Evolutionary conservation across 1,139 yeast genomes (phyloP).

Genomic region (Nakaseomyces bracarensis): DNA sequence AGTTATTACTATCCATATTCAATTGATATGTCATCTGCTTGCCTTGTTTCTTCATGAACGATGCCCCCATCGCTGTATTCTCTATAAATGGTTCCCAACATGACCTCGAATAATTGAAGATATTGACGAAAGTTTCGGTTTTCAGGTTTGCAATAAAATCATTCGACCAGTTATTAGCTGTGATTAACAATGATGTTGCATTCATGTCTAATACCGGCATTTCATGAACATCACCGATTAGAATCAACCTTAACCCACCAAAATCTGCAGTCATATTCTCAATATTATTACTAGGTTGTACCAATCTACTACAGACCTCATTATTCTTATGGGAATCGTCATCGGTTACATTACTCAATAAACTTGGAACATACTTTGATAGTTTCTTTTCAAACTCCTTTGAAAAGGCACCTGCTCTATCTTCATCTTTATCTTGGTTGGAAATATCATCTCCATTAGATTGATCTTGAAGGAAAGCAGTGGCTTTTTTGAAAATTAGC

Average conservation of each 20-base stretch:
- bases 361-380: slow-evolving; percentile 60
- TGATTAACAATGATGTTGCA: slow-evolving; percentile 61
- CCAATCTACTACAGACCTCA: slow-evolving; percentile 18
- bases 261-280: slow-evolving; percentile 65
- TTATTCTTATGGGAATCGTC: slow-evolving; percentile 12
- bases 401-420: slow-evolving; percentile 35
- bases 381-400: slow-evolving; percentile 54
- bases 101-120: slow-evolving; percentile 84
- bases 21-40: slow-evolving; percentile 44
- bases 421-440: slow-evolving; percentile 10
- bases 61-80: slow-evolving; percentile 75
- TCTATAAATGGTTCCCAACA: slow-evolving; percentile 96
- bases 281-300: slow-evolving; percentile 41
- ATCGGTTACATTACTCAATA: slow-evolving; percentile 34
- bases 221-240: slow-evolving; percentile 91
- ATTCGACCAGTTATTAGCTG: slow-evolving; percentile 84
- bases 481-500: slow-evolving; percentile 55
- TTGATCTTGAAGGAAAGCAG: slow-evolving; percentile 43
- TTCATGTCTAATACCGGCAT: slow-evolving; percentile 82
- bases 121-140: slow-evolving; percentile 63
- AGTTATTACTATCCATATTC: slow-evolving; percentile 57
- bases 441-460: slow-evolving; percentile 12
- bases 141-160: slow-evolving; percentile 67
- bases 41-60: slow-evolving; percentile 44
- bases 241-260: slow-evolving; percentile 77